Base-by-base conservation (phyloP, 2,329 filamentous ascomycete species). In the Ramularia collo-cygni region DNA sequence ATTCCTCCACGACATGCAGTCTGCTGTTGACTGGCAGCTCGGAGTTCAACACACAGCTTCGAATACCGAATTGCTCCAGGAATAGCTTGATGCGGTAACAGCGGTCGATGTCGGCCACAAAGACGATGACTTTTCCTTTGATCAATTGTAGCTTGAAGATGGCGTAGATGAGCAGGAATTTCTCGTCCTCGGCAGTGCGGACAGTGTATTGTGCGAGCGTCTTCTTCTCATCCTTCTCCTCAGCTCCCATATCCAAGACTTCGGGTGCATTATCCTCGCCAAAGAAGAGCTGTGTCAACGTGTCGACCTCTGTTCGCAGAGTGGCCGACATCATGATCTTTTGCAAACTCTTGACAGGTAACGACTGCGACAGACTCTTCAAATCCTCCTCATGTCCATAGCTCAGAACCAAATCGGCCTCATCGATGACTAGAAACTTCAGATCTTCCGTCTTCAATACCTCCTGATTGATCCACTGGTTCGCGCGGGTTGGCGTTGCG, bases 331-430 rank as follows among this genome's bases (percentile, higher is more conserved):
- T 94, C 59, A 98, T 74, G 56, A 92, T 81, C 2, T 87, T 89
- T 67, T 98, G 92, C 0, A 94, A 77, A 2, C 85, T 85, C 21
- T 24, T 24, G 58, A 85, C 85, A 1, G 90, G 89, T 15, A 96
- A 71, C 2, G 80, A 75, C 52, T 83, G 79, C 0, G 88, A 75
- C 24, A 98, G 73, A 52, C 78, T 83, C 55, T 88, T 77, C 45
- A 98, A 74, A 54, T 96, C 92, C 44, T 94, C 85, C 42, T 90
- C 83, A 60, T 95, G 95, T 35, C 89, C 92, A 59, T 96, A 98
- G 3, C 86, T 93, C 41, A 96, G 70, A 5, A 98, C 83, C 47
- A 98, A 65, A 59, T 98, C 92, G 2, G 90, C 89, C 67, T 98
- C 92, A 61, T 98, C 92, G 38, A 98, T 79, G 0, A 96, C 85